A percentile compares a stretch with the other conserved stretches of the same genome.
Conservation (phyloP, 805 yeast species). For the Lachancea cidri region DNA sequence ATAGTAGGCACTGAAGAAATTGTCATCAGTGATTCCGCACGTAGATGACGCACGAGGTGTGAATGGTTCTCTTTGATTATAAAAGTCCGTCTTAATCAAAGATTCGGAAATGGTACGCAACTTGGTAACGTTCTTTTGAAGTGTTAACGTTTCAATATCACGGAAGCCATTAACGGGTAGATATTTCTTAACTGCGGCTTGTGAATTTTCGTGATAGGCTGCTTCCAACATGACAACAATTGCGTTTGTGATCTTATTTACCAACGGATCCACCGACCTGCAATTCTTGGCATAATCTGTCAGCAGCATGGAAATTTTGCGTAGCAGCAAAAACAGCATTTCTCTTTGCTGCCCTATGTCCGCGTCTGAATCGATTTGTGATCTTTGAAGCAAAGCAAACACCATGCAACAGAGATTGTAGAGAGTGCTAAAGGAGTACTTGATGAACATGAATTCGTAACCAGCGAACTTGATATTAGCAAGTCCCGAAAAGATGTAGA, state of each 20-base stretch:
- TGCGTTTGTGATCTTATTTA: constrained; percentile 15
- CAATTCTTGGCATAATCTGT: constrained; percentile 30
- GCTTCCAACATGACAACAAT: constrained; percentile 18
- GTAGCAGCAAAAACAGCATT: constrained; percentile 14
- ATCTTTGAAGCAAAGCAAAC: constrained; percentile 23
- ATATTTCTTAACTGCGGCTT: neutral
- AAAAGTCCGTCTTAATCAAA: constrained; percentile 27
- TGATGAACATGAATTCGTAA: constrained; percentile 28
- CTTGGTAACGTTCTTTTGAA: constrained; percentile 17
- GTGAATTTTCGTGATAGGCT: neutral
- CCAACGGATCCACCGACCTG: constrained; percentile 17
- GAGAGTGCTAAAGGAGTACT: constrained; percentile 23
- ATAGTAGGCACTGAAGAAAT: constrained; percentile 15
- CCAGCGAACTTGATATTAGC: constrained; percentile 30
- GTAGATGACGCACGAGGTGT: constrained; percentile 14
- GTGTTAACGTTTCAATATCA: constrained; percentile 11
- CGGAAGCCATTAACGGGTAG: constrained; percentile 15
- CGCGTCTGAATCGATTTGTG: neutral
- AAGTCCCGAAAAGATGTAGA: constrained; percentile 28
- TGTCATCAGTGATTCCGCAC: constrained; percentile 22
- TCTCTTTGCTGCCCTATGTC: constrained; percentile 15
- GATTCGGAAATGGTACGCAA: constrained; percentile 29
- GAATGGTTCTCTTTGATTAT: constrained; percentile 20
- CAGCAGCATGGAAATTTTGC: constrained; percentile 25
- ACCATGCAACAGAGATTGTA: constrained; percentile 22